These are phyloP conservation scores for Entomortierella beljakovae DNA, from an alignment of 192 early-diverging fungal species.

Conservation along the genomic window DNA sequence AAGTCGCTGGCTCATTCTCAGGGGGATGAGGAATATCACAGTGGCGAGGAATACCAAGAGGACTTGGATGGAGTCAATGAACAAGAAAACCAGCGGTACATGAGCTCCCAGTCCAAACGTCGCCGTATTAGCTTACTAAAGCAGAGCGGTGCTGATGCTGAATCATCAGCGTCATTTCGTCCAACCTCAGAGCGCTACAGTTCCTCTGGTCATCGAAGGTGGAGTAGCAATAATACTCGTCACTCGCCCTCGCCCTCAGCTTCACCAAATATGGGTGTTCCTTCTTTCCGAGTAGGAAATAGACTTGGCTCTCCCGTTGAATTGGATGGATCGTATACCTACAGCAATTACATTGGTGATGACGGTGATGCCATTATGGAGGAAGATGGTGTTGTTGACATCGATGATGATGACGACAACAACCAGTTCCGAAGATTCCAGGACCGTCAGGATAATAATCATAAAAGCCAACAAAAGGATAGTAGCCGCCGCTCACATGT, in stretches of 20 bases:
- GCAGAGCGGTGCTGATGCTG: background rate
- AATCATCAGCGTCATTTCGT: background rate
- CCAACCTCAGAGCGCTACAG: constrained; percentile 10
- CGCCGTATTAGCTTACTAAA: background rate
- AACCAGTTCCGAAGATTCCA: background rate
- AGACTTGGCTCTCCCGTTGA: constrained; percentile 23
- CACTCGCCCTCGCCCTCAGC: constrained; percentile 6
- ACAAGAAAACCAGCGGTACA: background rate
- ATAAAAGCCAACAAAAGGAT: background rate
- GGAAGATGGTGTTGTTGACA: constrained; percentile 5
- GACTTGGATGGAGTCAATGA: constrained; percentile 1
- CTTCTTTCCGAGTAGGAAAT: background rate
- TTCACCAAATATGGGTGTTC: constrained; percentile 3
- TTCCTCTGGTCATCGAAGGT: constrained; percentile 11
- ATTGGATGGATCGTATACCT: background rate
- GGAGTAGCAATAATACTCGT: background rate
- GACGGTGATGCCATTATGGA: constrained; percentile 1
- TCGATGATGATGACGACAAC: constrained; percentile 9
- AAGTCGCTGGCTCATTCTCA: constrained; percentile 5
- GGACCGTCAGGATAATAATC: background rate
- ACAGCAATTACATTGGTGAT: background rate
- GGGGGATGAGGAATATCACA: constrained; percentile 9
- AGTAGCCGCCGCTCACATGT: constrained; percentile 2
- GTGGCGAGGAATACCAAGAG: constrained; percentile 10
- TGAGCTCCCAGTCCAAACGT: constrained; percentile 10